These are phyloP conservation scores for Teratosphaeriaceae sp. DNA, from an alignment of 2,329 filamentous ascomycete species.

Conservation along the genomic window DNA sequence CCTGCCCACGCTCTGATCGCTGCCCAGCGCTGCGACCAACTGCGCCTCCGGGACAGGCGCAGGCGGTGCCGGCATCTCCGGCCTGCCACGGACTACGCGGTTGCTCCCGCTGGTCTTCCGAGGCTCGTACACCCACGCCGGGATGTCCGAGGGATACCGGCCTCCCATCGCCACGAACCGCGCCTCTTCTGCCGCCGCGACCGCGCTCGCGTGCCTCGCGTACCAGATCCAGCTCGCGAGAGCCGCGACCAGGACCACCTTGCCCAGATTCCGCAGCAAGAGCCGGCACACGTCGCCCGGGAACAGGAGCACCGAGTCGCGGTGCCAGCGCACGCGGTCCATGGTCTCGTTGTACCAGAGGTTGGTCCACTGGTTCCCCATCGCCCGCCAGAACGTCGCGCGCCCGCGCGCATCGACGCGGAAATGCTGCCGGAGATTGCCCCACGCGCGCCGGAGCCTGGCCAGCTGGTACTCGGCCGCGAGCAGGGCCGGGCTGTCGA, in stretches of 20 bases:
- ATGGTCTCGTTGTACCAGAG: neutral
- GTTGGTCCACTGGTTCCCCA: neutral
- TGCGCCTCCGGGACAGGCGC: no score
- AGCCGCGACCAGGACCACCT: neutral
- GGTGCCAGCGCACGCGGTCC: no score
- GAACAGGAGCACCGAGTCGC: neutral
- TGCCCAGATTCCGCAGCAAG: neutral
- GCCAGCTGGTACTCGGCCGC: constrained; percentile 1
- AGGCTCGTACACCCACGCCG: no score
- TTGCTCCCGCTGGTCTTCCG: no score
- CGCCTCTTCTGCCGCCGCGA: neutral
- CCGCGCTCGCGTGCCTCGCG: neutral
- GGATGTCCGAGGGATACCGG: no score
- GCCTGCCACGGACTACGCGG: no score
- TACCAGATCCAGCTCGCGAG: neutral
- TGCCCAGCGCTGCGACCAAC: no score
- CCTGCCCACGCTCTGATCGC: no score
- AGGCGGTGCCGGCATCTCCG: no score
- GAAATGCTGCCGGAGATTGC: no score
- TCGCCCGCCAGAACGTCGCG: neutral
- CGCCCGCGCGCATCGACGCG: no score
- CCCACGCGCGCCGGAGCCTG: no score
- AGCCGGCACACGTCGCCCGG: neutral
- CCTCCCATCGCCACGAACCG: neutral
- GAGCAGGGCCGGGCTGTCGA: constrained; percentile 2